phyloP scores from a whole-genome alignment of 768 basidiomycete species.

The Suillus hirtellus region DNA sequence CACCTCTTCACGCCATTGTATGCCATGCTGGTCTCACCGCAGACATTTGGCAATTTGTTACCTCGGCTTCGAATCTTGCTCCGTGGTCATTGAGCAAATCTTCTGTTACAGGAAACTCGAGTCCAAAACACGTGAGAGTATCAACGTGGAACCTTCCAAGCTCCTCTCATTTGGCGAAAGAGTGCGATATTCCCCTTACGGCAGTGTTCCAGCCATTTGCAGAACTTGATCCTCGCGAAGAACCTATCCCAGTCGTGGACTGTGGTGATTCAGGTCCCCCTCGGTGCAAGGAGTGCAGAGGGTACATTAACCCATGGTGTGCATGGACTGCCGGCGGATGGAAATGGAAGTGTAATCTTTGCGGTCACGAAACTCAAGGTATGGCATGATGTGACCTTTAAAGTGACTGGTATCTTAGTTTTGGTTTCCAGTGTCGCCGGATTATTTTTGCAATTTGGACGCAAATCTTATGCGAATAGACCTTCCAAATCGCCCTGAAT shows the following conservation, averaged over 20 bases:
- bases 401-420: not conserved
- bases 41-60: not conserved
- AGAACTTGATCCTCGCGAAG: slow-evolving; percentile 74
- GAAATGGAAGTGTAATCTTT: slow-evolving; percentile 92
- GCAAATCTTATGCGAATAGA: slow-evolving; percentile 77
- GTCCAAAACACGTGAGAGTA: slow-evolving; percentile 85
- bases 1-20: not conserved
- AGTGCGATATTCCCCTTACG: slow-evolving; percentile 83
- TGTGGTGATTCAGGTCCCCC: slow-evolving; percentile 73
- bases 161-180: slow-evolving; percentile 72
- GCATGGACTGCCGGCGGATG: slow-evolving; percentile 79
- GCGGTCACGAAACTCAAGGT: slow-evolving; percentile 84
- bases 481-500: slow-evolving; percentile 78
- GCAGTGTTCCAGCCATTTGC: slow-evolving; percentile 91
- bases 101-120: slow-evolving; percentile 68
- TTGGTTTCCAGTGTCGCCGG: slow-evolving; percentile 57
- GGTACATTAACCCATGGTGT: slow-evolving; percentile 95
- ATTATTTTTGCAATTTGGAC: slow-evolving; percentile 86
- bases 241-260: slow-evolving; percentile 76
- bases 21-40: not conserved
- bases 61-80: not conserved
- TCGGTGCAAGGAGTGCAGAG: slow-evolving; percentile 82
- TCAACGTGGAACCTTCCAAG: slow-evolving; percentile 90
- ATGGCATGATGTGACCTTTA: slow-evolving; percentile 3
- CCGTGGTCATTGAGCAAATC: not conserved